Conservation (phyloP, 2,329 filamentous ascomycete species). For the Aspergillus sojae region DNA sequence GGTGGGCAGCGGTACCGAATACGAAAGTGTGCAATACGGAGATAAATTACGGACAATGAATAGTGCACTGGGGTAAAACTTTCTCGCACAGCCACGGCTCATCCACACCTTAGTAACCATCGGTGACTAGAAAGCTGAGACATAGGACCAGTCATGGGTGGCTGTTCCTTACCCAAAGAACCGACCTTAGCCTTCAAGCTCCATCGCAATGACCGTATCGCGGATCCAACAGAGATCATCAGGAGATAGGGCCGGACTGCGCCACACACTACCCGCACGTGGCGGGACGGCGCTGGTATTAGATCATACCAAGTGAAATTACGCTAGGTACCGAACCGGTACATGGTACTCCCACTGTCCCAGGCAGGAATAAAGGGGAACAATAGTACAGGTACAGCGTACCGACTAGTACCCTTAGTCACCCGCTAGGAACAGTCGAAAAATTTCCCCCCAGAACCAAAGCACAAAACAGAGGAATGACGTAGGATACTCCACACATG, state of each 20-base stretch:
- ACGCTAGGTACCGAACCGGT: not conserved
- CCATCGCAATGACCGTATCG: conserved; percentile 2
- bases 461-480: not conserved
- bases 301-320: not conserved
- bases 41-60: not conserved
- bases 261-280: conserved; percentile 10
- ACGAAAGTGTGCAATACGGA: conserved; percentile 1
- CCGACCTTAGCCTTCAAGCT: not conserved
- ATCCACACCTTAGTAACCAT: not conserved
- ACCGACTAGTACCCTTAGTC: not conserved
- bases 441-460: not conserved
- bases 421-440: not conserved
- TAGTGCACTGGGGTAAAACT: not conserved
- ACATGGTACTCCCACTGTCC: not conserved
- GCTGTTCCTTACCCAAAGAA: not conserved
- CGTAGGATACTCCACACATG: conserved; percentile 6
- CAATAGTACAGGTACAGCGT: not conserved
- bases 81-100: conserved; percentile 1
- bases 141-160: not conserved
- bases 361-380: not conserved
- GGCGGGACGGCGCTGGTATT: not conserved
- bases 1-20: not conserved
- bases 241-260: conserved; percentile 6
- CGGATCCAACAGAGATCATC: conserved; percentile 1
- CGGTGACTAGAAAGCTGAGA: not conserved